Evolutionary conservation across 2,329 filamentous ascomycete species (phyloP).

Genomic region (Colletotrichum plurivorum): DNA sequence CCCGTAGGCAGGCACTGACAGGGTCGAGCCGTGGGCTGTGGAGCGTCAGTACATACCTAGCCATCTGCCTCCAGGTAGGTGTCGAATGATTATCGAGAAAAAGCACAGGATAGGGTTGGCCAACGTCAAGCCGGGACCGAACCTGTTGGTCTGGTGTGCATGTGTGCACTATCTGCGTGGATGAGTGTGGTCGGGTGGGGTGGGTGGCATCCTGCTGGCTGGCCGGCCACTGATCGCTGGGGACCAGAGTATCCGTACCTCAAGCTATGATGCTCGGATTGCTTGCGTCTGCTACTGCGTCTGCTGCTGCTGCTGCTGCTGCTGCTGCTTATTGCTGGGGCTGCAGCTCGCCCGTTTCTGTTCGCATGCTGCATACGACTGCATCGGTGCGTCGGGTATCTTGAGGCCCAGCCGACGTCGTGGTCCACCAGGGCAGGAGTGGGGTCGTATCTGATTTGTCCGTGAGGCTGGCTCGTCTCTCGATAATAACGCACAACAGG

Average conservation of each 20-base stretch:
- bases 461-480: conserved; percentile 4
- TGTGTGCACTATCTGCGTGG: no score
- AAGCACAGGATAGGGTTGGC: not conserved
- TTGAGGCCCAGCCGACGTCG: conserved; percentile 19
- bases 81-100: no score
- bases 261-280: conserved; percentile 11
- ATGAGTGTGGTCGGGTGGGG: no score
- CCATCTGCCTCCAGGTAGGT: no score
- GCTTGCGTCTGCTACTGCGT: conserved; percentile 24
- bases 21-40: conserved; percentile 7
- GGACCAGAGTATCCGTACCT: no score
- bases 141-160: not conserved
- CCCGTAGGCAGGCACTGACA: conserved; percentile 8
- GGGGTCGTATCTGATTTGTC: conserved; percentile 17
- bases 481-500: conserved; percentile 32
- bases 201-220: not conserved
- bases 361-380: conserved; percentile 32
- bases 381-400: conserved; percentile 36
- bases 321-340: conserved; percentile 15
- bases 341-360: conserved; percentile 32
- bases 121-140: conserved; percentile 4
- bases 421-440: not conserved
- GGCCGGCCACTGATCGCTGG: not conserved
- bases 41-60: no score
- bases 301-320: no score